Conservation (phyloP, 2,329 filamentous ascomycete genomes). For the Aspergillus unguis region DNA sequence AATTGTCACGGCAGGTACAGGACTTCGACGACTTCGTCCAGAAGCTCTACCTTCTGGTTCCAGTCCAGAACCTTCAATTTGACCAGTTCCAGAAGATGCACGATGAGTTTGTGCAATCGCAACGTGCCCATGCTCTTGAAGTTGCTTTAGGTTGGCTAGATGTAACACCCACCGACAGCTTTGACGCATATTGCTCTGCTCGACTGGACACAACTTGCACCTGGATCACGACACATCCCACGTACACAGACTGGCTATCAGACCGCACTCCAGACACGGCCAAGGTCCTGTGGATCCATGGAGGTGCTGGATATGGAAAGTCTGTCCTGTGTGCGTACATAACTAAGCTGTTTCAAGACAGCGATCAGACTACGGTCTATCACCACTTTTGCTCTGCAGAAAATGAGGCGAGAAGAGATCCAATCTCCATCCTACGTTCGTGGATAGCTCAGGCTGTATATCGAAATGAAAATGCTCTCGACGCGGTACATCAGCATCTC, state of each 20-base stretch:
- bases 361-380: background rate
- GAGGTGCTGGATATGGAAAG: background rate
- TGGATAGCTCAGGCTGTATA: background rate
- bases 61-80: background rate
- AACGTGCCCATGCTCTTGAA: background rate
- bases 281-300: slow-evolving; percentile 1
- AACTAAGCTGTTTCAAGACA: background rate
- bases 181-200: background rate
- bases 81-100: background rate
- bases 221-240: background rate
- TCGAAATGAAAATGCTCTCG: background rate
- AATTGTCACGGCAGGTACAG: background rate
- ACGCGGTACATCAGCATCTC: background rate
- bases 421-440: background rate
- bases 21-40: slow-evolving; percentile 2
- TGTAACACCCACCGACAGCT: background rate
- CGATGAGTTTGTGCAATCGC: background rate
- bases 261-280: background rate
- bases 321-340: slow-evolving; percentile 4
- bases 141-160: background rate
- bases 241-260: background rate
- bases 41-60: background rate
- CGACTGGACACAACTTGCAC: background rate
- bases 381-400: background rate
- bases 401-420: background rate